Evolutionary conservation across 768 basidiomycete species (phyloP).

Genomic region (Kwoniella mangroviensis): DNA sequence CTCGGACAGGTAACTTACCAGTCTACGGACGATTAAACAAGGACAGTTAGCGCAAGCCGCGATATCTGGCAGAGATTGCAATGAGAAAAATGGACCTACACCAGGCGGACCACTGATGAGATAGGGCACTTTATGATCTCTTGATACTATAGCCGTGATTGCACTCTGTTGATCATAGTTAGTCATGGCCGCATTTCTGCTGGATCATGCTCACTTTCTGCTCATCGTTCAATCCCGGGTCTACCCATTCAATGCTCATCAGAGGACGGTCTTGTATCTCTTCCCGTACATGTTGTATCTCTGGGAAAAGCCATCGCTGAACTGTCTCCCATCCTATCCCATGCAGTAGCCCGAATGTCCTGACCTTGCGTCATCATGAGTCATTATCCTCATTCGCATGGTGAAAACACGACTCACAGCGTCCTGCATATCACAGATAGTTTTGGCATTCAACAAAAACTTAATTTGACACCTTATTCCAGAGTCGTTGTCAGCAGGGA

Average conservation of each 20-base stretch:
- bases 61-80: not conserved
- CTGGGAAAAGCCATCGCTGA: slow-evolving; percentile 53
- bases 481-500: not conserved
- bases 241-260: slow-evolving; percentile 32
- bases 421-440: slow-evolving; percentile 45
- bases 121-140: slow-evolving; percentile 43
- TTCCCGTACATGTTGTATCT: slow-evolving; percentile 2
- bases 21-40: not conserved
- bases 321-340: not conserved
- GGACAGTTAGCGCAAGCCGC: slow-evolving; percentile 1
- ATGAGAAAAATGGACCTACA: slow-evolving; percentile 15
- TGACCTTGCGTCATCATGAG: not conserved
- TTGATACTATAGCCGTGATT: slow-evolving; percentile 38
- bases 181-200: not conserved
- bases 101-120: slow-evolving; percentile 58
- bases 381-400: no score
- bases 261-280: not conserved
- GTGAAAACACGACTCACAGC: slow-evolving; percentile 35
- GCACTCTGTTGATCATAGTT: slow-evolving; percentile 23
- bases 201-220: slow-evolving; percentile 38
- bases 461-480: slow-evolving; percentile 33
- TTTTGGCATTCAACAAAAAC: slow-evolving; percentile 35
- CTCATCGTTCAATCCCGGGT: slow-evolving; percentile 52
- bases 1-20: slow-evolving; percentile 1
- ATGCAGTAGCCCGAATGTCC: not conserved